Evolutionary conservation across 805 yeast genomes (phyloP).

Genomic region (Candida schatavii): DNA sequence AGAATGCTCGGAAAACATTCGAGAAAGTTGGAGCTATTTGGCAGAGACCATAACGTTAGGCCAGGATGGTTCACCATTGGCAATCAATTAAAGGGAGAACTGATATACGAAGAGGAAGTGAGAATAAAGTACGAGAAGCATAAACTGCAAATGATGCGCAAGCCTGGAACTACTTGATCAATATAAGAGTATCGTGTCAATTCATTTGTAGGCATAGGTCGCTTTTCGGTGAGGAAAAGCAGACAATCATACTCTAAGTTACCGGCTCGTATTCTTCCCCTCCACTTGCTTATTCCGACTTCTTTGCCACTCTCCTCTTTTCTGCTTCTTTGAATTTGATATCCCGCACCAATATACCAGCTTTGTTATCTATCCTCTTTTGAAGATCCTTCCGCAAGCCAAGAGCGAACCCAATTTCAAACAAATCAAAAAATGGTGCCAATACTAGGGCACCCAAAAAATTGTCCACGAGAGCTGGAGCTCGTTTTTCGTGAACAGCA

Average conservation of each 20-base stretch:
- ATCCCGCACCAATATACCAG: conserved; percentile 36
- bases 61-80: conserved; percentile 91
- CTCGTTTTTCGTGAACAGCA: conserved; percentile 71
- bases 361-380: conserved; percentile 46
- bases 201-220: too few relatives aligned
- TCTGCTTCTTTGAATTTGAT: conserved; percentile 22
- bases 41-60: conserved; percentile 79
- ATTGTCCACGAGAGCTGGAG: conserved; percentile 86
- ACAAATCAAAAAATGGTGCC: conserved; percentile 87
- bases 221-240: too few relatives aligned
- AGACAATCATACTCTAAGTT: too few relatives aligned
- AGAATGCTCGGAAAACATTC: conserved; percentile 75
- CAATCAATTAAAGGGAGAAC: conserved; percentile 64
- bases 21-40: conserved; percentile 84
- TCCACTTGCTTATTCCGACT: not conserved
- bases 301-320: not conserved
- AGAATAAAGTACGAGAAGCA: conserved; percentile 34
- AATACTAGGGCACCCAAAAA: conserved; percentile 79
- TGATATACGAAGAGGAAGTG: conserved; percentile 59
- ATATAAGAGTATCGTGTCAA: too few relatives aligned
- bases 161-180: too few relatives aligned
- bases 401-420: conserved; percentile 67
- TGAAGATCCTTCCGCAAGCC: conserved; percentile 59
- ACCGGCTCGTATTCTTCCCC: too few relatives aligned
- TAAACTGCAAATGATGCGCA: not conserved